Conservation (phyloP, 73 alveolate species). For the Tetrahymena thermophila region DNA sequence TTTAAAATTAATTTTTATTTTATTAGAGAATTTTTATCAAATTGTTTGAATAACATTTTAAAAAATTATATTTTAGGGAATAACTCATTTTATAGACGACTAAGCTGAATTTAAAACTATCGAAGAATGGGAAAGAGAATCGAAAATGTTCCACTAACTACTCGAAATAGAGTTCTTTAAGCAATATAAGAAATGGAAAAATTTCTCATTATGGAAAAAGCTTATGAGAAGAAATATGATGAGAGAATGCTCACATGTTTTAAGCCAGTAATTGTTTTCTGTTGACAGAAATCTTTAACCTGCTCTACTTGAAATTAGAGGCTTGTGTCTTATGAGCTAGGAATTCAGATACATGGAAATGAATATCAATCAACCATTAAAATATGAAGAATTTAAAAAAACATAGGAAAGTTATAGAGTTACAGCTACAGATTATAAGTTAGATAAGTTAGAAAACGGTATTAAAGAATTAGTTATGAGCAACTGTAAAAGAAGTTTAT, state of each 20-base stretch:
- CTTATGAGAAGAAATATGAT: slow-evolving; percentile 73
- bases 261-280: slow-evolving; percentile 66
- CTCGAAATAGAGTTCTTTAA: slow-evolving; percentile 64
- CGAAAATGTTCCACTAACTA: slow-evolving; percentile 52
- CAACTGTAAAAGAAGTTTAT: slow-evolving; percentile 68
- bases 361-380: slow-evolving; percentile 52
- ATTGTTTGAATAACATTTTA: neutral
- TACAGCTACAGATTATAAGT: slow-evolving; percentile 41
- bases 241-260: slow-evolving; percentile 52
- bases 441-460: slow-evolving; percentile 48
- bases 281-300: slow-evolving; percentile 63
- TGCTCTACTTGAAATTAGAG: slow-evolving; percentile 68
- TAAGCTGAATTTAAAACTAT: slow-evolving; percentile 67
- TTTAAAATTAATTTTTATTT: too few species aligned
- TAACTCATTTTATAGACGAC: slow-evolving; percentile 69
- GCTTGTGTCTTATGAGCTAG: slow-evolving; percentile 45
- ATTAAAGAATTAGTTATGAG: slow-evolving; percentile 52
- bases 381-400: slow-evolving; percentile 48
- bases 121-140: slow-evolving; percentile 84
- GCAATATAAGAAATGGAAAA: slow-evolving; percentile 68
- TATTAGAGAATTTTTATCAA: neutral
- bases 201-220: slow-evolving; percentile 81
- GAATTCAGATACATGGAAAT: slow-evolving; percentile 63
- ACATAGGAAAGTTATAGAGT: slow-evolving; percentile 53
- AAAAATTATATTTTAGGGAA: slow-evolving; percentile 32